phyloP scores from a whole-genome alignment of 2,329 filamentous ascomycete genomes.

The Domatiomyces globalis region DNA sequence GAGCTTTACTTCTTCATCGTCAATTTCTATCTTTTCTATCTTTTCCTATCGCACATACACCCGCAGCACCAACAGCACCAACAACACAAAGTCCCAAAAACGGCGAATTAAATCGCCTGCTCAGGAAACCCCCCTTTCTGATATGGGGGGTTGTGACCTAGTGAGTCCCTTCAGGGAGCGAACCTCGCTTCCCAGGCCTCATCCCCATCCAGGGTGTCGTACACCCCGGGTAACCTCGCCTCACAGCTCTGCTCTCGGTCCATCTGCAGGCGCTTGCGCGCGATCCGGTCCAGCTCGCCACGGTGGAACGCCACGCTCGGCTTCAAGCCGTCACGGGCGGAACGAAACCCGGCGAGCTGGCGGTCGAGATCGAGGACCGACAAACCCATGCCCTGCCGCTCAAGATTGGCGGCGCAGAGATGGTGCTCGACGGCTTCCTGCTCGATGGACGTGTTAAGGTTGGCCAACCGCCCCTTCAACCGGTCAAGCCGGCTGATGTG shows the following conservation, averaged over 20 bases:
- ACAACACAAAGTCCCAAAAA: no score
- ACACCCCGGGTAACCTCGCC: constrained; percentile 3
- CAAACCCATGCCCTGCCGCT: neutral
- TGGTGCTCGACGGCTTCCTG: constrained; percentile 2
- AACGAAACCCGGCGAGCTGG: constrained; percentile 2
- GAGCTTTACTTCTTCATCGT: neutral
- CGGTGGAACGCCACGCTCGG: constrained; percentile 17
- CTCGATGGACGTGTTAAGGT: constrained; percentile 7
- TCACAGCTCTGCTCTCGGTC: neutral
- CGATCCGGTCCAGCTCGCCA: constrained; percentile 18
- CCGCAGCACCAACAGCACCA: no score
- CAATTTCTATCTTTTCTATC: neutral
- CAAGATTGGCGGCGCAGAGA: neutral
- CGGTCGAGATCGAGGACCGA: neutral
- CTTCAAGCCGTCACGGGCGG: constrained; percentile 4
- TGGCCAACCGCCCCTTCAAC: constrained; percentile 7
- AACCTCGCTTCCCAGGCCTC: neutral
- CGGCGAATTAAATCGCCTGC: no score
- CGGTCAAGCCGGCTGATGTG: constrained; percentile 15
- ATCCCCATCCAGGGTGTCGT: neutral
- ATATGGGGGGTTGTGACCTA: no score
- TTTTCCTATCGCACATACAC: no score
- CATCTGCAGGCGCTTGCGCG: neutral
- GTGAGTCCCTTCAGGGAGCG: neutral
- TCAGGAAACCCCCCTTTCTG: no score